phyloP scores from a whole-genome alignment of 305 asterid species.

The Withania somnifera region DNA sequence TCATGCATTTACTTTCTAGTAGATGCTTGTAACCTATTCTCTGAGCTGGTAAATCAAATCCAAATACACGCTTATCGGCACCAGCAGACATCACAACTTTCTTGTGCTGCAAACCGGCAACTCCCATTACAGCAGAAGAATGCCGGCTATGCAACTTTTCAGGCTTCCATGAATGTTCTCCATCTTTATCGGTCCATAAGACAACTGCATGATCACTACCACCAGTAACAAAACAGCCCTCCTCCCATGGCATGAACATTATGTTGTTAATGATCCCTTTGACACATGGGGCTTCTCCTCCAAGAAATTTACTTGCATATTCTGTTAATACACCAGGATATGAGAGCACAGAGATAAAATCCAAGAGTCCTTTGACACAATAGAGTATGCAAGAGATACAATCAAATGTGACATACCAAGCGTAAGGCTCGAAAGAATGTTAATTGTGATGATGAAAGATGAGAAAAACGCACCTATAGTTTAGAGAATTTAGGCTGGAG shows the following conservation, averaged over 20 bases:
- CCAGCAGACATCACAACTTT: conserved; percentile 75
- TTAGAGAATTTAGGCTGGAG: not conserved
- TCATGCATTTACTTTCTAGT: conserved; percentile 85
- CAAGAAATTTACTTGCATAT: conserved; percentile 45
- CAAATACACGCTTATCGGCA: conserved; percentile 72
- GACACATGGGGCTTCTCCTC: conserved; percentile 59
- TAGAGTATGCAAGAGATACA: not conserved
- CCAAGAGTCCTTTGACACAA: not conserved
- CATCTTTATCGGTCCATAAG: conserved; percentile 63
- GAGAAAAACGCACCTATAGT: not conserved
- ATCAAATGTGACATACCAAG: not conserved
- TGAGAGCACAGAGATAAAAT: conserved; percentile 8
- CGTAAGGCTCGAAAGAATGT: not conserved
- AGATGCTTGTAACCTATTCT: conserved; percentile 62
- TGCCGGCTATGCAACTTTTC: conserved; percentile 54
- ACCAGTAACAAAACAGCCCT: conserved; percentile 60
- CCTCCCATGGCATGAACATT: conserved; percentile 84
- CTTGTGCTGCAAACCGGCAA: conserved; percentile 83
- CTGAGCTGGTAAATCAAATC: conserved; percentile 45
- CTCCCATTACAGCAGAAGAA: conserved; percentile 92
- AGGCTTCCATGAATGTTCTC: conserved; percentile 60
- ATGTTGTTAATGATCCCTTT: conserved; percentile 87
- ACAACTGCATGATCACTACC: conserved; percentile 91
- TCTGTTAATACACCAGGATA: conserved; percentile 27
- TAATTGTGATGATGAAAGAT: not conserved